These are phyloP conservation scores for Alopecurus myosuroides DNA, from an alignment of 176 grass and related monocot species.

Conservation along the genomic window DNA sequence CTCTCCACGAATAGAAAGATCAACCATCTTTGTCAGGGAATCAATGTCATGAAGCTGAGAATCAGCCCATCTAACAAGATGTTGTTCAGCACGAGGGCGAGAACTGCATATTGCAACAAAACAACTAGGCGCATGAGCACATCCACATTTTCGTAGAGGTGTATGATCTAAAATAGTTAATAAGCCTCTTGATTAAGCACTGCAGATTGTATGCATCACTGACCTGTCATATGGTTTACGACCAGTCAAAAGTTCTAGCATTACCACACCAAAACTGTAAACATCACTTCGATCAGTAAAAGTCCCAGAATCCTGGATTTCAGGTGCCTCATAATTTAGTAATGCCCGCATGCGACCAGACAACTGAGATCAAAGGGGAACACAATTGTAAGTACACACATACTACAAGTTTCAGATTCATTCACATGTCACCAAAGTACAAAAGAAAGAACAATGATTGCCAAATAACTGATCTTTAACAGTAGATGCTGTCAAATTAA, in stretches of 20 bases:
- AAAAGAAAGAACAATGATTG: slow-evolving; percentile 1
- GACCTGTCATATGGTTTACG: slow-evolving; percentile 84
- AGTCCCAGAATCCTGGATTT: slow-evolving; percentile 54
- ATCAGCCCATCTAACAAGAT: slow-evolving; percentile 78
- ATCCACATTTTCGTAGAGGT: not conserved
- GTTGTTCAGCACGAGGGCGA: slow-evolving; percentile 50
- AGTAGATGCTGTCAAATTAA: not conserved
- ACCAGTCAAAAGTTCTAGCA: slow-evolving; percentile 88
- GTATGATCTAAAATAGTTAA: slow-evolving; percentile 19
- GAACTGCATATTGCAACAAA: slow-evolving; percentile 46
- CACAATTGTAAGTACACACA: slow-evolving; percentile 18
- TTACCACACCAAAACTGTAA: slow-evolving; percentile 88
- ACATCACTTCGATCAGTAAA: slow-evolving; percentile 63
- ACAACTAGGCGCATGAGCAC: not conserved
- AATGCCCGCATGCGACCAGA: slow-evolving; percentile 50
- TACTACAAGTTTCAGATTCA: slow-evolving; percentile 2
- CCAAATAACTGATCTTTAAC: not conserved
- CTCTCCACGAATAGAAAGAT: slow-evolving; percentile 52
- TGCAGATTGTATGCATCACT: slow-evolving; percentile 14
- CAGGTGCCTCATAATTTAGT: slow-evolving; percentile 73
- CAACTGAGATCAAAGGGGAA: slow-evolving; percentile 42
- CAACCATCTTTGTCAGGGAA: slow-evolving; percentile 63
- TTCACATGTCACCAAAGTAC: not conserved
- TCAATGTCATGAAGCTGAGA: slow-evolving; percentile 85
- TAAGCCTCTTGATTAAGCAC: not conserved